Conservation (phyloP, 345 rosid species). For the Arabidopsis arenosa region DNA sequence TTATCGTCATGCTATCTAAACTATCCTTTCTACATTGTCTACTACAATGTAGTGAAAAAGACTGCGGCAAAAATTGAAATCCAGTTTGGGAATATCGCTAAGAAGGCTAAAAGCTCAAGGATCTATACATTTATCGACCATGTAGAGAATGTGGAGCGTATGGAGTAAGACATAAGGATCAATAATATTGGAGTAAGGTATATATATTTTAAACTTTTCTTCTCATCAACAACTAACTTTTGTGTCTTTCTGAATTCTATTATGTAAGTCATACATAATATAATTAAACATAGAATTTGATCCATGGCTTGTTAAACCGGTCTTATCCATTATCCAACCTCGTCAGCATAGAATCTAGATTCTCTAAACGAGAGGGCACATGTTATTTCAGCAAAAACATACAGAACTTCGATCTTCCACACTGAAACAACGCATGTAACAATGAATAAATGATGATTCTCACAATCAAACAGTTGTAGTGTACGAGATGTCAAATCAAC, state of each 20-base stretch:
- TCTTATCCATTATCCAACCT: too few relatives aligned
- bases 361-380: not conserved
- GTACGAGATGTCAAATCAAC: not conserved
- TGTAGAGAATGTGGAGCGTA: not conserved
- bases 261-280: not conserved
- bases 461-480: not conserved
- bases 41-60: slow-evolving; percentile 42
- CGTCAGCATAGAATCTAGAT: not conserved
- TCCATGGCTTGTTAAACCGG: not conserved
- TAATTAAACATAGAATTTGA: not conserved
- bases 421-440: not conserved
- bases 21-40: not conserved
- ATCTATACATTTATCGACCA: not conserved
- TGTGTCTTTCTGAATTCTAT: not conserved
- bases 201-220: not conserved
- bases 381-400: not conserved
- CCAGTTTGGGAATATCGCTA: not conserved
- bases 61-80: slow-evolving; percentile 53
- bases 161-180: not conserved
- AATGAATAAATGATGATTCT: not conserved
- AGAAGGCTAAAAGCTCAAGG: not conserved
- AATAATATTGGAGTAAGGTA: too few relatives aligned
- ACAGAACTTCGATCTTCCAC: not conserved
- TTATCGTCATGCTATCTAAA: not conserved
- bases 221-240: not conserved